Percentiles rank a stretch among this genome's conserved stretches.
Conservation (phyloP, 495 filamentous ascomycete genomes). For the Aspergillus campestris region DNA sequence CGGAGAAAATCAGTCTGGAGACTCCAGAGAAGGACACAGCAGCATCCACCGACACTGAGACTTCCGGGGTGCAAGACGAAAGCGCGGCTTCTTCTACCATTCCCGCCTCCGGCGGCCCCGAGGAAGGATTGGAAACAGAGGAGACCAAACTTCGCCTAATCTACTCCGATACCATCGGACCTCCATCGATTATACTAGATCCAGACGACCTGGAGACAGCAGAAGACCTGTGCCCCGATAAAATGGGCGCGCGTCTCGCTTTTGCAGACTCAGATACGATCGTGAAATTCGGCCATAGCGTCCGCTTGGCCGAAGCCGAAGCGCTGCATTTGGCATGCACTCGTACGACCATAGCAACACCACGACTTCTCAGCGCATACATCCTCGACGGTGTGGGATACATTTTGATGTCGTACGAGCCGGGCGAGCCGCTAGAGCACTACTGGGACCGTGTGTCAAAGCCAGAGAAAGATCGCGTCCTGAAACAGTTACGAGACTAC, state of each 20-base stretch:
- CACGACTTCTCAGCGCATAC: constrained; percentile 9
- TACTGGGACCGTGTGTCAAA: constrained; percentile 8
- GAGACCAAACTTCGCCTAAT: constrained; percentile 4
- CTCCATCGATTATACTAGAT: constrained; percentile 10
- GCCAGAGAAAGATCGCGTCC: not conserved
- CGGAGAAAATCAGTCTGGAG: too few species aligned
- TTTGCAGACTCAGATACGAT: constrained; percentile 6
- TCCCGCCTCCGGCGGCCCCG: too few species aligned
- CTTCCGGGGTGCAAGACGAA: too few species aligned
- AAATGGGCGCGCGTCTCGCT: constrained; percentile 6
- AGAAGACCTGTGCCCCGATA: constrained; percentile 4
- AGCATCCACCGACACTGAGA: too few species aligned
- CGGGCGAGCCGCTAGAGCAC: constrained; percentile 4
- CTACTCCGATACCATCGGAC: constrained; percentile 8
- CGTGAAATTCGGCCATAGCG: constrained; percentile 10
- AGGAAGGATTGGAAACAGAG: not conserved
- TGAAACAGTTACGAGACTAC: constrained; percentile 5
- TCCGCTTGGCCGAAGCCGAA: constrained; percentile 11
- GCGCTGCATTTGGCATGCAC: constrained; percentile 6
- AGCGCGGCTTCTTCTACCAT: too few species aligned
- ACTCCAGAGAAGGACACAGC: too few species aligned
- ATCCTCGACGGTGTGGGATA: constrained; percentile 6
- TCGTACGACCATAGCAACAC: constrained; percentile 6
- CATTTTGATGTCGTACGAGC: constrained; percentile 10
- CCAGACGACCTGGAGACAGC: constrained; percentile 5